phyloP scores from a whole-genome alignment of 345 rosid genomes.

The Lumnitzera littorea region DNA sequence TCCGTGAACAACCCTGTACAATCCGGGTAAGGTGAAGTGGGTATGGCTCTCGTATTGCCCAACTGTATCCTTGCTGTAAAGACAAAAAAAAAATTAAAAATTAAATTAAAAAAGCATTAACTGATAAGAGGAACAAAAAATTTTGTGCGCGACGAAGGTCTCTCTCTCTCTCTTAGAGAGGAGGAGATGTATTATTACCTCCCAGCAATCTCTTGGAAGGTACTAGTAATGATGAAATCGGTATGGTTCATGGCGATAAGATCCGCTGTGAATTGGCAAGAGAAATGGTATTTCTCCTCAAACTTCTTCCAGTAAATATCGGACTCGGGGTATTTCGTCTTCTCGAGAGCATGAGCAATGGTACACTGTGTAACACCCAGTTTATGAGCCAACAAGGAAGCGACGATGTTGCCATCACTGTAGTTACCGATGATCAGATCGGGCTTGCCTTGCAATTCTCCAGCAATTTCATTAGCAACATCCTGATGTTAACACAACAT shows the following conservation, averaged over 20 bases:
- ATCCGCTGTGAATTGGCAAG: conserved; percentile 96
- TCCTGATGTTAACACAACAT: conserved; percentile 29
- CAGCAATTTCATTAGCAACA: conserved; percentile 38
- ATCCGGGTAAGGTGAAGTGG: conserved; percentile 83
- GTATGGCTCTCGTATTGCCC: conserved; percentile 96
- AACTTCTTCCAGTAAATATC: conserved; percentile 93
- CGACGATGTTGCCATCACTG: conserved; percentile 51
- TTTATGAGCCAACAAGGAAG: conserved; percentile 42
- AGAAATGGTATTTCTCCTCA: conserved; percentile 91
- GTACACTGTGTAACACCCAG: conserved; percentile 78
- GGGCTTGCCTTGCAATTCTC: conserved; percentile 47
- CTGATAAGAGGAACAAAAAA: background rate
- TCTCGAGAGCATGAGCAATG: conserved; percentile 96
- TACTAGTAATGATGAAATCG: conserved; percentile 97
- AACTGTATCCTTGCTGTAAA: conserved; percentile 75
- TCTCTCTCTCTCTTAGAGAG: too few relatives aligned
- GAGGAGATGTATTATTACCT: conserved; percentile 31
- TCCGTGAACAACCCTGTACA: conserved; percentile 88
- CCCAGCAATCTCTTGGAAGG: conserved; percentile 98
- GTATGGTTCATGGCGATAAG: conserved; percentile 95
- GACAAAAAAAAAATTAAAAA: background rate
- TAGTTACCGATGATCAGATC: conserved; percentile 47
- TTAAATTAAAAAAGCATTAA: background rate
- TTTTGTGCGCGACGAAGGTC: too few relatives aligned
- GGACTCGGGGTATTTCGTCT: conserved; percentile 91